phyloP scores from a whole-genome alignment of 2,329 filamentous ascomycete genomes.

The Phaeosphaeriaceae sp. region DNA sequence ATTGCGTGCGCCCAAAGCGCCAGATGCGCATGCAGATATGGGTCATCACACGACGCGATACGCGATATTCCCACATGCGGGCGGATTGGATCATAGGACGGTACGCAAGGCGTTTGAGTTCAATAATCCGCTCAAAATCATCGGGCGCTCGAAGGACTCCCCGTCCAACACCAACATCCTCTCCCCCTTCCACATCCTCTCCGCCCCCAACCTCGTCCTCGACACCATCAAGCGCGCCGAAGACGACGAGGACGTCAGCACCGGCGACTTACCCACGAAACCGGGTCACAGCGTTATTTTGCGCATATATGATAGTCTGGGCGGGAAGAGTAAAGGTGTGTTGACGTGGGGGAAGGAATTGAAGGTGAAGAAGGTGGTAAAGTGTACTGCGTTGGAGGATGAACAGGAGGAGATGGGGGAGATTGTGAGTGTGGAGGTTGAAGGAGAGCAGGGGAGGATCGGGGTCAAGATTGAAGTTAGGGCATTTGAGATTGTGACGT shows the following conservation, averaged over 20 bases:
- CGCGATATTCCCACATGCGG: constrained; percentile 86
- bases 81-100: constrained; percentile 73
- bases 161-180: constrained; percentile 47
- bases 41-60: constrained; percentile 85
- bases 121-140: constrained; percentile 77
- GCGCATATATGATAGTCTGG: constrained; percentile 86
- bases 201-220: constrained; percentile 72
- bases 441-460: constrained; percentile 58
- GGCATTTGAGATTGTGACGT: constrained; percentile 87
- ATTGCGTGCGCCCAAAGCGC: constrained; percentile 87
- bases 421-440: constrained; percentile 44
- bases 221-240: constrained; percentile 89
- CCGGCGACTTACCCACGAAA: constrained; percentile 63
- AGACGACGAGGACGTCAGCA: constrained; percentile 61
- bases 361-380: constrained; percentile 77
- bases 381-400: constrained; percentile 89
- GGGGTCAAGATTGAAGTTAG: constrained; percentile 64
- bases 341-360: constrained; percentile 71
- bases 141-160: too few species aligned
- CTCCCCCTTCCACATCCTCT: constrained; percentile 71
- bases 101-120: constrained; percentile 87
- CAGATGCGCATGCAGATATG: constrained; percentile 94
- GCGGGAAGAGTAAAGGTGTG: constrained; percentile 76
- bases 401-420: constrained; percentile 64
- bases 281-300: constrained; percentile 81